Evolutionary conservation across 192 early-diverging fungal species (phyloP).

Genomic region (Entomortierella chlamydospora): DNA sequence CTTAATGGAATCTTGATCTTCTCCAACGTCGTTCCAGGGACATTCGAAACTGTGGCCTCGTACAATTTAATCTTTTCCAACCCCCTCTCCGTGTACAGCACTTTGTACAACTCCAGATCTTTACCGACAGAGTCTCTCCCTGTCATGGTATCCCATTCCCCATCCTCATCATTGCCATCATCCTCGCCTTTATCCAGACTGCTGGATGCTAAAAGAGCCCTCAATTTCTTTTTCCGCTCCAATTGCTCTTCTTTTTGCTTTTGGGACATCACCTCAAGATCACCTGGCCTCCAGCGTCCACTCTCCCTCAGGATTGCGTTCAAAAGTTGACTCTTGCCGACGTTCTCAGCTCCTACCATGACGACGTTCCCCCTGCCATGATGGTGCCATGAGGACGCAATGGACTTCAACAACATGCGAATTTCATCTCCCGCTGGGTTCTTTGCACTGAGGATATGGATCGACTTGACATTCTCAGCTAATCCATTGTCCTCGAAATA

Average conservation of each 20-base stretch:
- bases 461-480: conserved; percentile 14
- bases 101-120: conserved; percentile 34
- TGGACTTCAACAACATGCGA: conserved; percentile 25
- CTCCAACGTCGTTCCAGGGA: conserved; percentile 41
- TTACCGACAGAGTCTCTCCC: conserved; percentile 9
- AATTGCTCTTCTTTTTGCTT: conserved; percentile 5
- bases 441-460: conserved; percentile 49
- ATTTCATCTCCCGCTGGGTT: conserved; percentile 48
- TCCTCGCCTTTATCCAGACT: not conserved
- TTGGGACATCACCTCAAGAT: conserved; percentile 4
- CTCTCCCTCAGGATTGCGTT: conserved; percentile 43
- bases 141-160: conserved; percentile 39
- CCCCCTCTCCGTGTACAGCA: conserved; percentile 25
- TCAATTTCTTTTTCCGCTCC: conserved; percentile 30
- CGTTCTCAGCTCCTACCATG: conserved; percentile 48
- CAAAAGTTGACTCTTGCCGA: conserved; percentile 45
- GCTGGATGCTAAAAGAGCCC: conserved; percentile 8
- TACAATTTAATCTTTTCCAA: conserved; percentile 25
- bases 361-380: conserved; percentile 38
- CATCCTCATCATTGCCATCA: not conserved
- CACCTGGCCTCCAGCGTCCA: conserved; percentile 28
- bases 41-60: conserved; percentile 48
- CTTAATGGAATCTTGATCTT: conserved; percentile 40
- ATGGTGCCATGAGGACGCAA: conserved; percentile 24
- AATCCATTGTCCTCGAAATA: conserved; percentile 28